Base-by-base conservation (phyloP, 1,139 yeast species). In the Protomyces lactucae-debilis region DNA sequence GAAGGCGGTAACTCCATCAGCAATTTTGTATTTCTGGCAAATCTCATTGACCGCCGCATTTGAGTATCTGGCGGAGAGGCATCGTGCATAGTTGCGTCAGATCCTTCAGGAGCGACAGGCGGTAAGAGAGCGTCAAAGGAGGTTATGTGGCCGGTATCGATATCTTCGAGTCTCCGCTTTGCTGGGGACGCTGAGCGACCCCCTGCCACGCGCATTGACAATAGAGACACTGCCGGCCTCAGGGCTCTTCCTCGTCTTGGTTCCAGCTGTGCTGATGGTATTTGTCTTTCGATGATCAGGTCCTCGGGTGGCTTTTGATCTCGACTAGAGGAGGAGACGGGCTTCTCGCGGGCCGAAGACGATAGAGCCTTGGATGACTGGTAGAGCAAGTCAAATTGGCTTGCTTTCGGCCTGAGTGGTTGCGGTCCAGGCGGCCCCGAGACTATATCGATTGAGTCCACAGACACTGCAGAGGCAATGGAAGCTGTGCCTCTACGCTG, bases 301-400 rank as follows among this genome's bases (percentile, higher is more conserved):
- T 37, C 14, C 4, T 37, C 16, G 10, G 14, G 0, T 37, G 43
- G 43, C 43, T 37, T 37, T n/a, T 9, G 43, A 4, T 28, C 32
- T 28, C 32, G 32, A 28, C 5, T 4, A 28, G 8, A 5, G 5
- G 32, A 28, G 8, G 32, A 28, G 32, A 28, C 8, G 32, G 32
- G 32, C 8, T 28, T 28, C 32, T 28, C 32, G 32, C 8, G 32
- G 5, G 43, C 14, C 14, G 52, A 21, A 8, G 10, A 6, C 43
- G 52, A 18, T 14, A 25, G 18, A 43, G 45, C 18, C 39, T 51
- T 48, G 14, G 61, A 57, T 23, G 18, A 21, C 10, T 28, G n/a
- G 43, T 59, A 52, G 18, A 59, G 57, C 5, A 52, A 16, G 10
- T 52, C 57, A 35, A 59, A 52, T 48, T 52, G 43, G 23, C 57